A percentile compares a stretch with the other conserved stretches of the same genome.
These are phyloP conservation scores for Gymnopilus junonius DNA, from an alignment of 768 basidiomycete genomes.

Conservation along the genomic window DNA sequence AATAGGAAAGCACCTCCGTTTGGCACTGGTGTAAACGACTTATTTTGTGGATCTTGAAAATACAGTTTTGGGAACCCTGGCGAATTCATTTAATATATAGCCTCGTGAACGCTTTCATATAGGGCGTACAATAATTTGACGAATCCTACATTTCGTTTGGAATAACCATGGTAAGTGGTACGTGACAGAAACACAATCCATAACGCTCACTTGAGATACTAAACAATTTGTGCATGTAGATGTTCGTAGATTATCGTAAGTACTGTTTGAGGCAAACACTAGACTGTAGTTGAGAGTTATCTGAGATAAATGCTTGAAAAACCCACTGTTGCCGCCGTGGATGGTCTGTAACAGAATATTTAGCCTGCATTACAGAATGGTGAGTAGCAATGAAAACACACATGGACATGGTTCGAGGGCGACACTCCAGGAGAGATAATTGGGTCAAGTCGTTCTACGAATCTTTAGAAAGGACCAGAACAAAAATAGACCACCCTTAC, in stretches of 20 bases:
- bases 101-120: background rate
- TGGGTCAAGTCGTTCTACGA: conserved; percentile 42
- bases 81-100: background rate
- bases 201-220: conserved; percentile 32
- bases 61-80: conserved; percentile 48
- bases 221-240: conserved; percentile 44
- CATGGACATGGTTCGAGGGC: conserved; percentile 46
- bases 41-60: conserved; percentile 43
- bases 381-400: conserved; percentile 22
- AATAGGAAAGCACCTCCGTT: conserved; percentile 36
- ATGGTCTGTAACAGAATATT: conserved; percentile 33
- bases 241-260: conserved; percentile 35
- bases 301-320: background rate
- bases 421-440: conserved; percentile 36
- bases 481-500: conserved; percentile 19
- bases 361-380: background rate
- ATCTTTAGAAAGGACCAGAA: background rate
- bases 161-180: background rate
- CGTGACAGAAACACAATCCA: background rate
- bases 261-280: conserved; percentile 29
- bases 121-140: conserved; percentile 42
- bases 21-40: conserved; percentile 38
- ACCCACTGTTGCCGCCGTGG: conserved; percentile 42
- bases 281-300: background rate
- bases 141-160: conserved; percentile 31